A percentile compares a stretch with the other conserved stretches of the same genome.
These are phyloP conservation scores for Rutstroemia sp. DNA, from an alignment of 2,329 filamentous ascomycete genomes.

Conservation along the genomic window DNA sequence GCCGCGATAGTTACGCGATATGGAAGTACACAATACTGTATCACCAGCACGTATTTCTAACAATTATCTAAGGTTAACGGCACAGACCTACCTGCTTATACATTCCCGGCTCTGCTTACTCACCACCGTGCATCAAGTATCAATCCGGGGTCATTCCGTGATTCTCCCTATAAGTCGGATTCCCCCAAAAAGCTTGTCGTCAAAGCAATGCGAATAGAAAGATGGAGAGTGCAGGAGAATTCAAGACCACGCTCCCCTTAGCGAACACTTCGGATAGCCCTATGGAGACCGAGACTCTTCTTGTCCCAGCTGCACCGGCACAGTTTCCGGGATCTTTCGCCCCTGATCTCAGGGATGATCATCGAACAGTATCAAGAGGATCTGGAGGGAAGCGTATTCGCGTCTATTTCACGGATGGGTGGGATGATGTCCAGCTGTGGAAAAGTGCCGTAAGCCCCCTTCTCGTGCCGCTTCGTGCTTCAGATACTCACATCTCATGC, in stretches of 20 bases:
- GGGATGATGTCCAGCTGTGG: constrained; percentile 14
- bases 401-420: constrained; percentile 13
- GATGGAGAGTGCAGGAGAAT: background rate
- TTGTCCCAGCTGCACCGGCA: constrained; percentile 9
- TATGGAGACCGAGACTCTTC: background rate
- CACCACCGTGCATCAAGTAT: no score
- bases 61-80: no score
- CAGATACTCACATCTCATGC: background rate
- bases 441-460: constrained; percentile 13
- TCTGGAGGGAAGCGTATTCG: background rate
- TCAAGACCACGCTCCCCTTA: background rate
- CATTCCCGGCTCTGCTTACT: no score
- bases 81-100: no score
- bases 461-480: background rate
- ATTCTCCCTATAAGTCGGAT: no score
- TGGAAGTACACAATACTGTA: no score
- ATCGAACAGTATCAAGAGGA: constrained; percentile 2
- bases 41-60: no score
- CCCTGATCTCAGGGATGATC: constrained; percentile 12
- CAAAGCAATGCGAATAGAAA: background rate
- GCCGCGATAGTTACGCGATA: no score
- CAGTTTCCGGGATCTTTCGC: constrained; percentile 19
- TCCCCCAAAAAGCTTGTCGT: no score
- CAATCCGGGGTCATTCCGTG: no score
- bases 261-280: background rate